A percentile compares a stretch with the other conserved stretches of the same genome.
Evolutionary conservation across 768 basidiomycete genomes (phyloP).

Genomic region (Galerina marginata): DNA sequence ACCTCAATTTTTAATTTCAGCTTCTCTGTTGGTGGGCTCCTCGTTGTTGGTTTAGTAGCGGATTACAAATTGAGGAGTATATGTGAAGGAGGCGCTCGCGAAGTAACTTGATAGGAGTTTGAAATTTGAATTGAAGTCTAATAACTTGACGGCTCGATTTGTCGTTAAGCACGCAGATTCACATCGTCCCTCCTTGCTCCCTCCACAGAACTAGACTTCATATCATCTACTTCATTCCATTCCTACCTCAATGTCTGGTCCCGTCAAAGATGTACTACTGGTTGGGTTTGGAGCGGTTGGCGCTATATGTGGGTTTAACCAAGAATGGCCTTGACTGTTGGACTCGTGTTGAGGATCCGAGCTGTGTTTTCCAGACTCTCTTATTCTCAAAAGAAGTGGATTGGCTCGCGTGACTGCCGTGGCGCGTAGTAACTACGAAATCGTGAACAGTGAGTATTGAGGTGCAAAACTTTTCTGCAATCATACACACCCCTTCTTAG

Average conservation of each 20-base stretch:
- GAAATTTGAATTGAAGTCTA: too few relatives aligned
- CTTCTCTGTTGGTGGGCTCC: too few relatives aligned
- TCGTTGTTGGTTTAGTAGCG: too few relatives aligned
- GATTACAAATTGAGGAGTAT: too few relatives aligned
- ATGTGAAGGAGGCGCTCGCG: too few relatives aligned
- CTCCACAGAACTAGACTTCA: too few relatives aligned
- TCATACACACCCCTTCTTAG: slow-evolving; percentile 32
- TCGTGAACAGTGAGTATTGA: slow-evolving; percentile 47
- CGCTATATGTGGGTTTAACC: slow-evolving; percentile 54
- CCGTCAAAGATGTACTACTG: slow-evolving; percentile 54
- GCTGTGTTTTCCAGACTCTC: slow-evolving; percentile 46
- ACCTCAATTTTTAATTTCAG: too few relatives aligned
- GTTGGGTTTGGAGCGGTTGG: slow-evolving; percentile 75
- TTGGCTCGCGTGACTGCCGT: slow-evolving; percentile 72
- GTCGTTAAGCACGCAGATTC: too few relatives aligned
- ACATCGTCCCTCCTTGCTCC: too few relatives aligned
- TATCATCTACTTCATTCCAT: too few relatives aligned
- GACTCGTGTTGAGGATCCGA: slow-evolving; percentile 1
- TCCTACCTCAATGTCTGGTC: slow-evolving; percentile 7
- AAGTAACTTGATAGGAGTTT: too few relatives aligned
- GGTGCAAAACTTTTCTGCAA: background rate
- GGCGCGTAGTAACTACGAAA: slow-evolving; percentile 71
- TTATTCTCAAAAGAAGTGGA: slow-evolving; percentile 60
- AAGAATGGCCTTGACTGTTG: background rate
- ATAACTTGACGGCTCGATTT: too few relatives aligned